A percentile compares a stretch with the other conserved stretches of the same genome.
phyloP scores from a whole-genome alignment of 495 filamentous ascomycete species.

The Beverwykella pulmonaria region DNA sequence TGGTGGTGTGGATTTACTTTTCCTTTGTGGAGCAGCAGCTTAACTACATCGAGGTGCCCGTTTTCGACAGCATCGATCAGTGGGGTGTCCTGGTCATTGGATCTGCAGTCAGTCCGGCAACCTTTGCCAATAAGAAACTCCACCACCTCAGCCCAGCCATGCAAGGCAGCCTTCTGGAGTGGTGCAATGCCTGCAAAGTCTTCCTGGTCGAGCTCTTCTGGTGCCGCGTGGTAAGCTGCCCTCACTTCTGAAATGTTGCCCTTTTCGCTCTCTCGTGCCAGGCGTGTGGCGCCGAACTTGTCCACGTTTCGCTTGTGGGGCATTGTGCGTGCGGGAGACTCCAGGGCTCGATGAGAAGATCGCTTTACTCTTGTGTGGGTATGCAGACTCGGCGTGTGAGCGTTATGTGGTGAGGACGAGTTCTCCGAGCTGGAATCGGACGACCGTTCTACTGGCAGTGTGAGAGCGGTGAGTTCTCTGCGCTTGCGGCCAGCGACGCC shows the following conservation, averaged over 20 bases:
- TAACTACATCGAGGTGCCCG: constrained; percentile 87
- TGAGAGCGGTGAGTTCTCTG: constrained; percentile 28
- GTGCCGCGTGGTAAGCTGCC: constrained; percentile 69
- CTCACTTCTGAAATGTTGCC: constrained; percentile 73
- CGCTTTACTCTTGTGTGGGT: constrained; percentile 34
- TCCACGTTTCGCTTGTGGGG: constrained; percentile 78
- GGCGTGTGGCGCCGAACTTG: constrained; percentile 78
- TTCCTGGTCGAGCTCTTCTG: constrained; percentile 81
- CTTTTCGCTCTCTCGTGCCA: constrained; percentile 81
- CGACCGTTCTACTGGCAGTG: constrained; percentile 22
- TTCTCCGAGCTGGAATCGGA: constrained; percentile 37
- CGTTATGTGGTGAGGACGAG: constrained; percentile 31
- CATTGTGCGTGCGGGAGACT: constrained; percentile 39
- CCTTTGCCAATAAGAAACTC: constrained; percentile 77
- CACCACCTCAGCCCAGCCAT: constrained; percentile 80
- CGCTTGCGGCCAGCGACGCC: constrained; percentile 30
- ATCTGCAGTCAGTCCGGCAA: constrained; percentile 75
- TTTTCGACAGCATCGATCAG: constrained; percentile 96
- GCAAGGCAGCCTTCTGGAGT: constrained; percentile 83
- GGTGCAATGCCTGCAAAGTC: constrained; percentile 95
- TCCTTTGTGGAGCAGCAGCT: constrained; percentile 70
- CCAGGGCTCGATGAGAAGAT: constrained; percentile 34
- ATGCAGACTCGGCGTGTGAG: constrained; percentile 19
- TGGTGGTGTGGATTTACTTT: constrained; percentile 86
- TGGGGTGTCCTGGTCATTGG: constrained; percentile 89